Percentiles rank a stretch among this genome's conserved stretches.
These are phyloP conservation scores for Aspergillus carlsbadensis DNA, from an alignment of 495 filamentous ascomycete species.

Conservation along the genomic window DNA sequence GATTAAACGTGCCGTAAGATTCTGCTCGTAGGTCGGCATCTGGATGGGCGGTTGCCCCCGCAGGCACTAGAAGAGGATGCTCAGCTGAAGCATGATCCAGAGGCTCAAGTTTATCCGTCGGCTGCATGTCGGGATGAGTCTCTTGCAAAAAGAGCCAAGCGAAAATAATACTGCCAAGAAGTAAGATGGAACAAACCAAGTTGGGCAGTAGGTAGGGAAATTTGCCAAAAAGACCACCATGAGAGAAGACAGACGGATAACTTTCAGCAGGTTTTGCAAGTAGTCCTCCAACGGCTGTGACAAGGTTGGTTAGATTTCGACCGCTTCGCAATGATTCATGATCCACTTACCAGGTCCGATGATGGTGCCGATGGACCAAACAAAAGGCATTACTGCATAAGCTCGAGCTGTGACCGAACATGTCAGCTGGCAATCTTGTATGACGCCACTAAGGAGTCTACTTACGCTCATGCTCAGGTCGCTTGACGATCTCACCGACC, in stretches of 20 bases:
- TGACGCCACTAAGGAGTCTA: not conserved
- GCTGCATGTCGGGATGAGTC: slow-evolving; percentile 78
- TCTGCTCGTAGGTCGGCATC: slow-evolving; percentile 69
- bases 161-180: slow-evolving; percentile 69
- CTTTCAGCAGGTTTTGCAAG: slow-evolving; percentile 71
- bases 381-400: slow-evolving; percentile 83
- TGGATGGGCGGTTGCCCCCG: slow-evolving; percentile 66
- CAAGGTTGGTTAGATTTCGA: slow-evolving; percentile 19
- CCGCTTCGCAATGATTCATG: not conserved
- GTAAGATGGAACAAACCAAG: slow-evolving; percentile 68
- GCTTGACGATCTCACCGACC: slow-evolving; percentile 78
- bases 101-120: slow-evolving; percentile 47
- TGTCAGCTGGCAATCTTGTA: not conserved
- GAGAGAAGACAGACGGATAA: slow-evolving; percentile 64
- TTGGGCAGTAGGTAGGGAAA: slow-evolving; percentile 86
- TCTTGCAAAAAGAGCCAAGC: slow-evolving; percentile 76
- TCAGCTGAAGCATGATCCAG: slow-evolving; percentile 57
- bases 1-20: slow-evolving; percentile 76
- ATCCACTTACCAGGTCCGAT: slow-evolving; percentile 62
- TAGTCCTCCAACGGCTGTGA: slow-evolving; percentile 66
- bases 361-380: slow-evolving; percentile 84
- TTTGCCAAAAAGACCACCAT: slow-evolving; percentile 61
- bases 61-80: slow-evolving; percentile 69
- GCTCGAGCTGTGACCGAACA: slow-evolving; percentile 57
- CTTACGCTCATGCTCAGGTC: slow-evolving; percentile 81